Conservation (phyloP, 306 rosid species). For the Quercus wislizeni region DNA sequence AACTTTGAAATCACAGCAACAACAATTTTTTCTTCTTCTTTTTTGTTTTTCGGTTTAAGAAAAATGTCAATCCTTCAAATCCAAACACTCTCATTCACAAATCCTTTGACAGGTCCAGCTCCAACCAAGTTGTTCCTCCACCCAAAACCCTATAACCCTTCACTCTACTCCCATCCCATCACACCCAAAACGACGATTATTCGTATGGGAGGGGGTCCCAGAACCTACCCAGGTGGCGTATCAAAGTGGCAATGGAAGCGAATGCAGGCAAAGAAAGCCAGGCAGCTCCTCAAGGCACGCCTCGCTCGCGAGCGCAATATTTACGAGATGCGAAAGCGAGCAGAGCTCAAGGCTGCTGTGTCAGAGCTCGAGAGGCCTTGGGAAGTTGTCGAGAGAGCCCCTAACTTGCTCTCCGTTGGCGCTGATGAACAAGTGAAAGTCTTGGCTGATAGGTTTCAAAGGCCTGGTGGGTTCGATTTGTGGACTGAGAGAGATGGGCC, state of each 20-base stretch:
- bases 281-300: conserved; percentile 85
- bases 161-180: conserved; percentile 12
- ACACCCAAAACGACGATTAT: conserved; percentile 36
- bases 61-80: conserved; percentile 15
- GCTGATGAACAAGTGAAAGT: conserved; percentile 96
- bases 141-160: conserved; percentile 19
- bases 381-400: conserved; percentile 79
- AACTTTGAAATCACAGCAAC: no score
- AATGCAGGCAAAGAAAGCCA: conserved; percentile 86
- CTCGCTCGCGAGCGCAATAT: conserved; percentile 83
- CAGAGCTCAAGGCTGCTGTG: conserved; percentile 83
- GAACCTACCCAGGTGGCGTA: conserved; percentile 91
- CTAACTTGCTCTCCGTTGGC: conserved; percentile 60
- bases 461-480: conserved; percentile 82
- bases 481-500: conserved; percentile 90
- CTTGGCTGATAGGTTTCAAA: conserved; percentile 85
- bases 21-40: no score
- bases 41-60: no score
- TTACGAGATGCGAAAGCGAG: conserved; percentile 95
- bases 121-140: conserved; percentile 35
- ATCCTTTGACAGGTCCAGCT: conserved; percentile 26
- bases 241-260: conserved; percentile 98
- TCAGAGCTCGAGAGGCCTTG: conserved; percentile 92
- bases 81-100: conserved; percentile 37
- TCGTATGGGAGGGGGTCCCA: conserved; percentile 98